phyloP scores from a whole-genome alignment of 257 asterid species.

The Jasminum sambac region DNA sequence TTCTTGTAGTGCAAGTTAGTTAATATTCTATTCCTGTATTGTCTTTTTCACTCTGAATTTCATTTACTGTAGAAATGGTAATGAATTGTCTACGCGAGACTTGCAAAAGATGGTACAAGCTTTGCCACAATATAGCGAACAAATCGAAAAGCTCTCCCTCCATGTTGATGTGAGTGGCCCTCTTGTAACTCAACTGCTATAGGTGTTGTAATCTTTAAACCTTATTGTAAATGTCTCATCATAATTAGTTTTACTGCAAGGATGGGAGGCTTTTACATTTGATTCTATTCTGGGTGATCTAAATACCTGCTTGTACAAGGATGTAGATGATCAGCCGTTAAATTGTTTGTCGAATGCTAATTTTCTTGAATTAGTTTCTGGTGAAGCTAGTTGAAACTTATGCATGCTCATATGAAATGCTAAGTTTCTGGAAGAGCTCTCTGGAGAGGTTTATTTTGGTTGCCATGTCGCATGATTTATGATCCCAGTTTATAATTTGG shows the following conservation, averaged over 20 bases:
- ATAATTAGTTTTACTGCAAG: conserved; percentile 7
- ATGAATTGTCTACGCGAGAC: conserved; percentile 88
- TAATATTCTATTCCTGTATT: conserved; percentile 12
- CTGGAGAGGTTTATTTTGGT: conserved; percentile 6
- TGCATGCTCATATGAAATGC: neutral
- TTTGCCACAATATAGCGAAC: conserved; percentile 98
- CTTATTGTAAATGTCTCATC: conserved; percentile 19
- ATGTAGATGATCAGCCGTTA: conserved; percentile 19
- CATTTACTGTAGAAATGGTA: conserved; percentile 60
- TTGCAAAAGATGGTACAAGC: conserved; percentile 99
- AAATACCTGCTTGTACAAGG: conserved; percentile 12
- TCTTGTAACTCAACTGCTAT: conserved; percentile 23
- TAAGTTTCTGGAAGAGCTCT: conserved; percentile 19
- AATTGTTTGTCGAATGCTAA: conserved; percentile 15
- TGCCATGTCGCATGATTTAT: neutral
- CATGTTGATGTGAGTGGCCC: conserved; percentile 93
- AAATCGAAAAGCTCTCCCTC: conserved; percentile 97
- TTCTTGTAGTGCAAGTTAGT: conserved; percentile 1
- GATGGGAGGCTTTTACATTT: conserved; percentile 3
- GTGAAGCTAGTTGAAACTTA: conserved; percentile 13
- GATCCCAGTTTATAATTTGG: too few species aligned
- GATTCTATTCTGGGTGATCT: conserved; percentile 17
- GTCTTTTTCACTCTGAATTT: conserved; percentile 24
- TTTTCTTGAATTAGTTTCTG: conserved; percentile 19
- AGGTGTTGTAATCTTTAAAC: conserved; percentile 19